These are phyloP conservation scores for Fusarium sororula DNA, from an alignment of 2,329 filamentous ascomycete genomes.

Conservation along the genomic window DNA sequence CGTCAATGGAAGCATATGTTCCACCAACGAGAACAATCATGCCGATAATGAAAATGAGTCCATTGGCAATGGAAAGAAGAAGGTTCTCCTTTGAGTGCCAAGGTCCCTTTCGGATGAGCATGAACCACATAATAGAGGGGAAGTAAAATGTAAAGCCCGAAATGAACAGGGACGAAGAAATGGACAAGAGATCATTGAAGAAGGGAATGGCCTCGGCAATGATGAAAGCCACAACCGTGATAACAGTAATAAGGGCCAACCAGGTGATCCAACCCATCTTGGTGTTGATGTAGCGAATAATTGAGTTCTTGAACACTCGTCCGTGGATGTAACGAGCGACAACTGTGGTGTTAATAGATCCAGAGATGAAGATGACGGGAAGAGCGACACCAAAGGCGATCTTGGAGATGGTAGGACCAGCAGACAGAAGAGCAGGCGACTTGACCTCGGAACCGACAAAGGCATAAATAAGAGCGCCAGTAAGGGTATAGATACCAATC, in stretches of 20 bases:
- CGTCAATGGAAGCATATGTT: slow-evolving; percentile 46
- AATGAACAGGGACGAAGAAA: slow-evolving; percentile 61
- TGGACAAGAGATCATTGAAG: slow-evolving; percentile 73
- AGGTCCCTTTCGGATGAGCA: slow-evolving; percentile 48
- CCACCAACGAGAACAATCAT: slow-evolving; percentile 46
- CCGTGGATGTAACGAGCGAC: slow-evolving; percentile 58
- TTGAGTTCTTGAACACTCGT: slow-evolving; percentile 54
- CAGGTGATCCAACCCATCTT: slow-evolving; percentile 62
- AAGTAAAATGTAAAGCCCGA: slow-evolving; percentile 56
- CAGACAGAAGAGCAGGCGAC: slow-evolving; percentile 74
- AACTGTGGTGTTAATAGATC: slow-evolving; percentile 71
- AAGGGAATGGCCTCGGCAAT: slow-evolving; percentile 78
- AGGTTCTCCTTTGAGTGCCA: slow-evolving; percentile 46
- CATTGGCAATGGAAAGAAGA: slow-evolving; percentile 38
- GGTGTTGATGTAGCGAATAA: slow-evolving; percentile 59
- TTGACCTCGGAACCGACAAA: slow-evolving; percentile 71
- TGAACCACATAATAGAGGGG: slow-evolving; percentile 55
- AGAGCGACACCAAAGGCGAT: slow-evolving; percentile 75
- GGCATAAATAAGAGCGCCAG: slow-evolving; percentile 73
- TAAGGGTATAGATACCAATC: slow-evolving; percentile 72
- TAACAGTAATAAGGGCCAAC: slow-evolving; percentile 63
- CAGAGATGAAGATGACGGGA: slow-evolving; percentile 78
- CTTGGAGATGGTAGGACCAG: slow-evolving; percentile 67
- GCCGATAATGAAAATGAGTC: slow-evolving; percentile 43
- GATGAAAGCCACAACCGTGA: slow-evolving; percentile 74